phyloP scores from a whole-genome alignment of 306 rosid species.

The Begonia peltatifolia region DNA sequence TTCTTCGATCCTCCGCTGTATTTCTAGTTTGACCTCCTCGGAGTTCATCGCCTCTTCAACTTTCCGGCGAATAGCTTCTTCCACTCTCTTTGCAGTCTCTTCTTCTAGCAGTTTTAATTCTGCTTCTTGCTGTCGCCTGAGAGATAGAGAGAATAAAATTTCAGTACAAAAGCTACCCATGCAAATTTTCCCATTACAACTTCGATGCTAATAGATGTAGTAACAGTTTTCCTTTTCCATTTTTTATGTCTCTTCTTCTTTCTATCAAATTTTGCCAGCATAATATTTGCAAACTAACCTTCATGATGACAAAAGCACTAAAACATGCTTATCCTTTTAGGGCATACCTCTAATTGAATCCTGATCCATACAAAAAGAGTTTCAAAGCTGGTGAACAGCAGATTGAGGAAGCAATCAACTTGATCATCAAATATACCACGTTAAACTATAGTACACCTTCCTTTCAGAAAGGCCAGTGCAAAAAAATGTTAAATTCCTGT shows the following conservation, averaged over 20 bases:
- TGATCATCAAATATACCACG: constrained; percentile 96
- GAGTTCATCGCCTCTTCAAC: constrained; percentile 72
- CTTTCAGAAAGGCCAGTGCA: constrained; percentile 96
- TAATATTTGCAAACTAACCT: constrained; percentile 74
- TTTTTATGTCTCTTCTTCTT: constrained; percentile 10
- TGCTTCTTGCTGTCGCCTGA: constrained; percentile 61
- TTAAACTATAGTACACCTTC: constrained; percentile 93
- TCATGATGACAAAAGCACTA: constrained; percentile 57
- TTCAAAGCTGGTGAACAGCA: constrained; percentile 95
- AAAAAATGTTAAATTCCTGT: constrained; percentile 87
- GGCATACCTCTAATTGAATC: constrained; percentile 97
- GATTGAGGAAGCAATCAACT: constrained; percentile 87
- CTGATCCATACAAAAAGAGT: constrained; percentile 96
- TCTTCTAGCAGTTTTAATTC: constrained; percentile 62
- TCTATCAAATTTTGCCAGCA: constrained; percentile 24
- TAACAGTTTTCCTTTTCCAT: too few relatives aligned
- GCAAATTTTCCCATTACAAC: background rate
- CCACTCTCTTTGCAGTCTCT: constrained; percentile 69
- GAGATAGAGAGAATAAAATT: constrained; percentile 17
- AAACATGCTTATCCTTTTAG: constrained; percentile 77
- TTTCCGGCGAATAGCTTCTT: constrained; percentile 53
- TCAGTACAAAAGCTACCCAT: constrained; percentile 27
- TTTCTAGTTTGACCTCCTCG: constrained; percentile 44
- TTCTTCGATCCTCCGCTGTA: constrained; percentile 56
- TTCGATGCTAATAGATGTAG: too few relatives aligned